Conservation (phyloP, 2,329 filamentous ascomycete genomes). For the Cordyceps militaris region DNA sequence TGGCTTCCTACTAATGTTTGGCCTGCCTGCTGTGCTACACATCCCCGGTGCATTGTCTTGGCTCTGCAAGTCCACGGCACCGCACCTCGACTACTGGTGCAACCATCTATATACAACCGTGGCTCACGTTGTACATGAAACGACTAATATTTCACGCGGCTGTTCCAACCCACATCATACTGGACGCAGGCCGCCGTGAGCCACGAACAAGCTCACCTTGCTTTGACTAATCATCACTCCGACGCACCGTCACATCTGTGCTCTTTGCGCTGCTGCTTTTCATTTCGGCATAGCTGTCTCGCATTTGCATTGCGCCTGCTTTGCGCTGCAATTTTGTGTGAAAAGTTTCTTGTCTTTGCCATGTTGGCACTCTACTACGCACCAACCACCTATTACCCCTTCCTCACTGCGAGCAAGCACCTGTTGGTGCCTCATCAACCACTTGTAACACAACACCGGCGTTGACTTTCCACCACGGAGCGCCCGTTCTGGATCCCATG, state of each 20-base stretch:
- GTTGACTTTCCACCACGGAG: neutral
- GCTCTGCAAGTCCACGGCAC: constrained; percentile 4
- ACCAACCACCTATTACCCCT: neutral
- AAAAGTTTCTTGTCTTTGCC: neutral
- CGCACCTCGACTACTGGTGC: neutral
- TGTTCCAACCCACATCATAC: neutral
- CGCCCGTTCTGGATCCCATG: neutral
- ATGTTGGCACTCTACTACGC: neutral
- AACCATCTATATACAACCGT: neutral
- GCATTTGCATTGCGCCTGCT: neutral
- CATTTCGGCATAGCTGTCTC: neutral
- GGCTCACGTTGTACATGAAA: constrained; percentile 12
- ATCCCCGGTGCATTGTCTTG: constrained; percentile 8
- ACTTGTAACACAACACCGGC: neutral
- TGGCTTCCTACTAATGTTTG: constrained; percentile 53
- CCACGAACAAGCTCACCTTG: neutral
- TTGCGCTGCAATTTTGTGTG: neutral
- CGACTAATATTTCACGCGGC: constrained; percentile 2
- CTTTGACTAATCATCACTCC: constrained; percentile 3
- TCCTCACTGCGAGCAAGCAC: neutral
- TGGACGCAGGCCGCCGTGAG: neutral
- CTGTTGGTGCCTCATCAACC: neutral
- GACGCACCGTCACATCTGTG: neutral
- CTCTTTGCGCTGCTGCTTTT: neutral
- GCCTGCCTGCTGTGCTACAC: constrained; percentile 22